phyloP scores from a whole-genome alignment of 139 green algal species.

The Picochlorum sp. region DNA sequence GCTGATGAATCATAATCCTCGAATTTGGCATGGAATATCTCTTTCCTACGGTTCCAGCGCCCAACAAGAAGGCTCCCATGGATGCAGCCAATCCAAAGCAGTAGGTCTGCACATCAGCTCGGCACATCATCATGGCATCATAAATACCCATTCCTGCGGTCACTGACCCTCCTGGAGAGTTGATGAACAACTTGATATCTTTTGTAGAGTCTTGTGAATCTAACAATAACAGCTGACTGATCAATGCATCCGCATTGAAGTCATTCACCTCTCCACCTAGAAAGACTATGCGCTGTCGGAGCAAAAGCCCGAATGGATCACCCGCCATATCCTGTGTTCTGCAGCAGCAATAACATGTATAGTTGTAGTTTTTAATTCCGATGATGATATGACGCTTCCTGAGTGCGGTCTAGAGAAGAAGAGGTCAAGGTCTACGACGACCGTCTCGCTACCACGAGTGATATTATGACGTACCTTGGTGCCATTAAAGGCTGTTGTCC shows the following conservation, averaged over 20 bases:
- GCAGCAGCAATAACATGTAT: not conserved
- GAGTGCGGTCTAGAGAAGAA: too few species aligned
- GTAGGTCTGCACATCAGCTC: constrained; percentile 65
- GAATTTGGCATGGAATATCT: constrained; percentile 96
- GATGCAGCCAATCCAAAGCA: constrained; percentile 98
- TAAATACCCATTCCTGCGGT: constrained; percentile 99
- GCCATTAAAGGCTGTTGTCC: constrained; percentile 27
- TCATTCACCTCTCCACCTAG: constrained; percentile 93
- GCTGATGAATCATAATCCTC: constrained; percentile 99
- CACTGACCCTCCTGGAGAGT: constrained; percentile 95
- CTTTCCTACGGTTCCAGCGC: constrained; percentile 84
- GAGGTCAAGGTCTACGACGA: constrained; percentile 2
- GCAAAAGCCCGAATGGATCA: constrained; percentile 91
- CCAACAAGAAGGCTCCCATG: constrained; percentile 98
- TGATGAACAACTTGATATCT: constrained; percentile 99
- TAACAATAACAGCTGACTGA: constrained; percentile 95
- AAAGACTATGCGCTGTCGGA: constrained; percentile 92
- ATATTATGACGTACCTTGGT: constrained; percentile 11
- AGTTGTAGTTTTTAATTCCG: not conserved
- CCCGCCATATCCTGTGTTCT: constrained; percentile 68
- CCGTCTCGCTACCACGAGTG: not conserved
- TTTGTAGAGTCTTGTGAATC: constrained; percentile 89
- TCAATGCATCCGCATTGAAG: constrained; percentile 87
- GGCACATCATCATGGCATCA: constrained; percentile 87
- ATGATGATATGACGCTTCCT: not conserved